Base-by-base conservation (phyloP, 2,329 filamentous ascomycete species). In the Pseudogymnoascus pannorum region DNA sequence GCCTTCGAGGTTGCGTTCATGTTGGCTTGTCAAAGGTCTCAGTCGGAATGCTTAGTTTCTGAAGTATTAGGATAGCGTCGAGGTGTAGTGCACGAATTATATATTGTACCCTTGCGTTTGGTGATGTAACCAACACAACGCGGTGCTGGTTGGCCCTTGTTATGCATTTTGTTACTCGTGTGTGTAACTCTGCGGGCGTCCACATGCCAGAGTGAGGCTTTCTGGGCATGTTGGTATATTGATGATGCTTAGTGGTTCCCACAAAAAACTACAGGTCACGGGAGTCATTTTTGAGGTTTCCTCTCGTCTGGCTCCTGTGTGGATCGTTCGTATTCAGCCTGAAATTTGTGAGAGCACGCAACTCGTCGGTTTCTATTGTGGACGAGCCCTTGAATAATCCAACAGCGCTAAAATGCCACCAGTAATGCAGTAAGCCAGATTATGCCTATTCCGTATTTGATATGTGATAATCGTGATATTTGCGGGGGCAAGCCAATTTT, bases 161-260 rank as follows among this genome's bases (percentile, higher is more conserved):
- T 6, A n/a, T 54, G 48, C 26, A 54, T 54, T 54, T 54, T 54
- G n/a, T 33, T 18, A 31, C 48, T 31, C 11, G 9, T 8, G n/a
- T 54, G 48, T 54, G 48, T 54, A 54, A 54, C 48, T 54, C n/a
- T 54, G 26, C n/a, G 12, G 26, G 26, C 26, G 4, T 14, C n/a
- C 48, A 54, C 26, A 54, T 54, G 48, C 48, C 42, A 48, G n/a
- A 20, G 11, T 31, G 48, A 54, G 48, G 48, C 26, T 33, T 54
- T 33, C 48, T 18, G 26, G 48, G 48, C 16, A 31, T 54, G 48
- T 54, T 54, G 48, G 48, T 31, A 54, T 54, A 20, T 31, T 14
- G 26, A 18, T n/a, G 48, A 54, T 54, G 48, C 48, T 54, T 20
- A 54, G 26, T 54, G 48, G 48, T 22, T 54, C 48, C 48, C 26